Evolutionary conservation across 1,139 yeast genomes (phyloP).

Genomic region (Zygoascus meyerae): DNA sequence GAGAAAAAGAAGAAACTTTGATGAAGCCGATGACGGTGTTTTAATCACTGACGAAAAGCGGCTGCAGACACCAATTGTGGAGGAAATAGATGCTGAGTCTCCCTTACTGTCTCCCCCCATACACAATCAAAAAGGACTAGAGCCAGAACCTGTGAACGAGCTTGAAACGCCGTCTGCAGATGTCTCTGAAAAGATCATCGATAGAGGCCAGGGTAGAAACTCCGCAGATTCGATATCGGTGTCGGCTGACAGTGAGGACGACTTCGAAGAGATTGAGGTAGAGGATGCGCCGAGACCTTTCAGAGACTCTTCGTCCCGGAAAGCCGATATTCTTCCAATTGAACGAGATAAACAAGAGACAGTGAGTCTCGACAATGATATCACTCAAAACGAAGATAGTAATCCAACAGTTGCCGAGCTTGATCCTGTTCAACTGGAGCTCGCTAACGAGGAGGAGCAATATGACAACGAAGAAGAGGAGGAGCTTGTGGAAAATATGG

Average conservation of each 20-base stretch:
- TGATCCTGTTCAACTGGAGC: conserved; percentile 15
- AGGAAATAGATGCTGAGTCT: too few species aligned
- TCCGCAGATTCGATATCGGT: not conserved
- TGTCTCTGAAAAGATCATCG: too few species aligned
- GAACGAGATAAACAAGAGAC: too few species aligned
- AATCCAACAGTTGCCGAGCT: not conserved
- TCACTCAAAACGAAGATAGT: too few species aligned
- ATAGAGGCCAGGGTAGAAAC: too few species aligned
- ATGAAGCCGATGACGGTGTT: not conserved
- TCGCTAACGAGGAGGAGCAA: conserved; percentile 31
- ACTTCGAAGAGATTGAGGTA: not conserved
- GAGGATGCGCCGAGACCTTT: not conserved
- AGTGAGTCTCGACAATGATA: too few species aligned
- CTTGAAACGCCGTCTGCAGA: not conserved
- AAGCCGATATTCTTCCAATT: too few species aligned
- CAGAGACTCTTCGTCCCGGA: not conserved
- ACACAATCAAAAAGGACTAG: not conserved
- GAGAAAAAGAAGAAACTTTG: not conserved
- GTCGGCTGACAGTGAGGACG: too few species aligned
- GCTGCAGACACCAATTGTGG: too few species aligned
- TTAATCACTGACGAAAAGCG: not conserved
- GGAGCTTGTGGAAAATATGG: conserved; percentile 53
- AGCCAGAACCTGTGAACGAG: not conserved
- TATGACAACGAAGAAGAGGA: conserved; percentile 77
- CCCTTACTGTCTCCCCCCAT: too few species aligned